These are phyloP conservation scores for Ehretia macrophylla DNA, from an alignment of 257 asterid species.

Conservation along the genomic window DNA sequence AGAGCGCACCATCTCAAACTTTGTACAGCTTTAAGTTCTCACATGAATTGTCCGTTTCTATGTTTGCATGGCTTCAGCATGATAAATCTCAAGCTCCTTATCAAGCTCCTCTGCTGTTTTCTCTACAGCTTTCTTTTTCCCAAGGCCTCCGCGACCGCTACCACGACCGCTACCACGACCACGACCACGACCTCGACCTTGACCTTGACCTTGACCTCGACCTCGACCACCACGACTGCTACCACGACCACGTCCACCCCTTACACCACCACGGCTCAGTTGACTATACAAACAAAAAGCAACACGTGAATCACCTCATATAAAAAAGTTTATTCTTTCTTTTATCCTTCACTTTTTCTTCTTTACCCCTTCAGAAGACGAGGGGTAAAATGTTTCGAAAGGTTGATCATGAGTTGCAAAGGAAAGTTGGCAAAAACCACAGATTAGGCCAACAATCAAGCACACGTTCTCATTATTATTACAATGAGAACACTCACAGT, in stretches of 20 bases:
- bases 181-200: slow-evolving; percentile 28
- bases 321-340: not conserved
- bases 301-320: not conserved
- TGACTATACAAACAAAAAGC: slow-evolving; percentile 22
- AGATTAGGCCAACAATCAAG: too few species aligned
- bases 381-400: too few species aligned
- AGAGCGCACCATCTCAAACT: slow-evolving; percentile 7
- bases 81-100: slow-evolving; percentile 84
- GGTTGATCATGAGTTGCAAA: too few species aligned
- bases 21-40: slow-evolving; percentile 1
- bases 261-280: slow-evolving; percentile 47
- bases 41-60: not conserved
- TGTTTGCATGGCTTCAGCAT: slow-evolving; percentile 68
- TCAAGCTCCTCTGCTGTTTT: slow-evolving; percentile 87
- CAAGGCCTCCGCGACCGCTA: slow-evolving; percentile 46
- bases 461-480: too few species aligned
- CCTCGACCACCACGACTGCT: slow-evolving; percentile 29
- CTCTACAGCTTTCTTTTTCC: slow-evolving; percentile 40
- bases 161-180: slow-evolving; percentile 27
- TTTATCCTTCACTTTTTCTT: too few species aligned
- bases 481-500: too few species aligned
- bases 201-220: slow-evolving; percentile 27
- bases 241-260: slow-evolving; percentile 35
- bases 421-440: too few species aligned
- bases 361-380: too few species aligned